phyloP scores from a whole-genome alignment of 192 early-diverging fungal species.

The Dimargaris xerosporica region DNA sequence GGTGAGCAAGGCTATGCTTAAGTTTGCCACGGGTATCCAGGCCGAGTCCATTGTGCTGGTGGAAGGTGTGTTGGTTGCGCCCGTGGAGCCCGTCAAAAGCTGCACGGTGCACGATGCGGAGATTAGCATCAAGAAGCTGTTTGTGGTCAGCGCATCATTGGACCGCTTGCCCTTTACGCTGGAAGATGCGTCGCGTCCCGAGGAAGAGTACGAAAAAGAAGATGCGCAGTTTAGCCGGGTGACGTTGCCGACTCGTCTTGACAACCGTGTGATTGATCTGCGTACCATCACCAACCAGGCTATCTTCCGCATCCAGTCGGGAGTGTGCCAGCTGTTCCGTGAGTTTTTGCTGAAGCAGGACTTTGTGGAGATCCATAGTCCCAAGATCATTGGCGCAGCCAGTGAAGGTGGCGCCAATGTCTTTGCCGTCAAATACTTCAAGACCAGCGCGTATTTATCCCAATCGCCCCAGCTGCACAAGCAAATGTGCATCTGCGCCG shows the following conservation, averaged over 20 bases:
- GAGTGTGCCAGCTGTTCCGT: conserved; percentile 86
- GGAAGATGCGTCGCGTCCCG: conserved; percentile 80
- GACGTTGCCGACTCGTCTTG: conserved; percentile 76
- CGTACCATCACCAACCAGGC: conserved; percentile 92
- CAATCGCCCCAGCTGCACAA: conserved; percentile 99
- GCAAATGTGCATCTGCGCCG: conserved; percentile 95
- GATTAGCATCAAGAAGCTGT: conserved; percentile 60
- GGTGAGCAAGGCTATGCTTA: conserved; percentile 93
- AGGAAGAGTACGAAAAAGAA: conserved; percentile 55
- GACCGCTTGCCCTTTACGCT: conserved; percentile 76
- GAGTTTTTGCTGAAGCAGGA: conserved; percentile 68
- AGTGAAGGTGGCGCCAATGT: conserved; percentile 97
- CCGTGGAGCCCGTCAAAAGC: conserved; percentile 71
- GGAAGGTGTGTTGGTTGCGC: conserved; percentile 61
- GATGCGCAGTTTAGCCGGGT: conserved; percentile 59
- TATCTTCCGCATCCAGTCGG: conserved; percentile 94
- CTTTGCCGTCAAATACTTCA: conserved; percentile 96
- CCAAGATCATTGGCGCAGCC: conserved; percentile 87
- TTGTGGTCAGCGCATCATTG: conserved; percentile 55
- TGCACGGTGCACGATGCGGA: conserved; percentile 92
- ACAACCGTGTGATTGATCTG: conserved; percentile 90
- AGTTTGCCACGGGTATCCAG: conserved; percentile 62
- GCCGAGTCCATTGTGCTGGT: conserved; percentile 82
- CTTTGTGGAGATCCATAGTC: conserved; percentile 95
- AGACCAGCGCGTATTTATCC: conserved; percentile 80